These are phyloP conservation scores for Fusarium sp. DNA, from an alignment of 2,329 filamentous ascomycete species.

Conservation along the genomic window DNA sequence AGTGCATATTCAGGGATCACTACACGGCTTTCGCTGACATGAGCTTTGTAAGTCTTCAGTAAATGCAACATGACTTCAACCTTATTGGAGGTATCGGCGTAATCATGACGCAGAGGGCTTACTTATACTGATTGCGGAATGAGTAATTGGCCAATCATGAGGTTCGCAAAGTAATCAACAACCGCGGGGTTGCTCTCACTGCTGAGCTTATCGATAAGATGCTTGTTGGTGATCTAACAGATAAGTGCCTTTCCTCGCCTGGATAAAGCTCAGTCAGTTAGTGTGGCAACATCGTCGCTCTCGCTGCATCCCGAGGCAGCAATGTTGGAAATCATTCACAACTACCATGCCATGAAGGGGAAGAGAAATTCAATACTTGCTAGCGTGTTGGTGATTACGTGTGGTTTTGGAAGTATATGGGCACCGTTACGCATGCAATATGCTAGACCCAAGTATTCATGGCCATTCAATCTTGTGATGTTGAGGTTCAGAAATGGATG, in stretches of 20 bases:
- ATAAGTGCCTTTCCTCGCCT: rapidly evolving
- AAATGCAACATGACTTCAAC: not conserved
- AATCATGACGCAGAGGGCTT: slow-evolving; percentile 16
- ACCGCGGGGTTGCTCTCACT: not conserved
- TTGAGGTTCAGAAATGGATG: not conserved
- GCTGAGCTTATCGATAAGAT: not conserved
- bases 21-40: not conserved
- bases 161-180: not conserved
- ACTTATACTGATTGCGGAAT: not conserved
- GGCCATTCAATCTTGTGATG: rapidly evolving
- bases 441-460: rapidly evolving
- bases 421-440: no score
- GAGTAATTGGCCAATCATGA: not conserved
- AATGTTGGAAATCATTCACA: not conserved
- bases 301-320: not conserved
- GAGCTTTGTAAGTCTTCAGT: not conserved
- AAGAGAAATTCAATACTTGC: not conserved
- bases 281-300: rapidly evolving
- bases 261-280: rapidly evolving
- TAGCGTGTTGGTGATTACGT: not conserved
- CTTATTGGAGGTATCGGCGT: not conserved
- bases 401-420: not conserved
- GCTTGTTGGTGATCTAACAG: rapidly evolving
- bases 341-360: rapidly evolving
- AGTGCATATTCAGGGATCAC: not conserved